A percentile compares a stretch with the other conserved stretches of the same genome.
Conservation (phyloP, 148 eudicot species). For the Rhododendron ferrugineum region DNA sequence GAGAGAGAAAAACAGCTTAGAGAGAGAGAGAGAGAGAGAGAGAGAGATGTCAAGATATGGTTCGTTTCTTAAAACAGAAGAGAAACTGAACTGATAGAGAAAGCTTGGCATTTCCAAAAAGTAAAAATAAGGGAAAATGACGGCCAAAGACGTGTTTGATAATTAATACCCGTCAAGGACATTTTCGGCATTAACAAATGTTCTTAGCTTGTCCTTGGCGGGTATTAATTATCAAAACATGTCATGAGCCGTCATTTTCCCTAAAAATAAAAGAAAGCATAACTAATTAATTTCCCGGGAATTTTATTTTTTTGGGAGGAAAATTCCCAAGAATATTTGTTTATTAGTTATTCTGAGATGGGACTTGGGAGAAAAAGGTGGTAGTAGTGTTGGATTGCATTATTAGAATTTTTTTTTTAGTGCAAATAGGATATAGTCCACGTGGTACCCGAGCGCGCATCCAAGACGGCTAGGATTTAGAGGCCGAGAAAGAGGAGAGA, state of each 20-base stretch:
- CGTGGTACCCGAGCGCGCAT: too few species aligned
- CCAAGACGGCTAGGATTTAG: too few species aligned
- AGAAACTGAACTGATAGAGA: background rate
- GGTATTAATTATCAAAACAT: too few species aligned
- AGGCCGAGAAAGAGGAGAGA: too few species aligned
- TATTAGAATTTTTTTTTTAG: too few species aligned
- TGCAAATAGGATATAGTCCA: too few species aligned
- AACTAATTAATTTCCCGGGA: background rate
- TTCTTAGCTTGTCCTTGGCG: too few species aligned
- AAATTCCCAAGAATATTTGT: background rate
- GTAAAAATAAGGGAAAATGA: background rate
- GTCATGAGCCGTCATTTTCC: too few species aligned
- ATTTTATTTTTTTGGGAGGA: too few species aligned
- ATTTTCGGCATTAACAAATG: too few species aligned
- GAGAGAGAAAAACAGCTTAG: background rate
- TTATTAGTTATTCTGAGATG: background rate
- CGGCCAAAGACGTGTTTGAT: too few species aligned
- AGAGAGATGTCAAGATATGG: constrained; percentile 8
- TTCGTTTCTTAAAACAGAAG: constrained; percentile 6
- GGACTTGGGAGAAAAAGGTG: background rate
- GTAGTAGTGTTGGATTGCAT: background rate
- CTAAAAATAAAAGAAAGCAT: background rate
- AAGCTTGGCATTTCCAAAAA: background rate
- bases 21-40: constrained; percentile 5
- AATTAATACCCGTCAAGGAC: too few species aligned